Base-by-base conservation (phyloP, 2,329 filamentous ascomycete genomes). In the Trichoderma cornu-damae region DNA sequence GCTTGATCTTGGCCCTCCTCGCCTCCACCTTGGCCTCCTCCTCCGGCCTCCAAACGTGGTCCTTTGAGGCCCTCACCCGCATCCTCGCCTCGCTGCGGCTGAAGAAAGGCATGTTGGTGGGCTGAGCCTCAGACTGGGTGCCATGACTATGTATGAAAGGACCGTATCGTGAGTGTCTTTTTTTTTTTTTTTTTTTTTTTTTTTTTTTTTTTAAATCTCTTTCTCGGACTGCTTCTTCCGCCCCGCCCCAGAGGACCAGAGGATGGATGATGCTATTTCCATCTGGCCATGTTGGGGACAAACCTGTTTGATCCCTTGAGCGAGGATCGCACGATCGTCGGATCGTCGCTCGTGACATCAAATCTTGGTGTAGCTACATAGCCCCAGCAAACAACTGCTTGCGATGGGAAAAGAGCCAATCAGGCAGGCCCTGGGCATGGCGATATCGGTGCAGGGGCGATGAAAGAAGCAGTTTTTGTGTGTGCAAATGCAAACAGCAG, bases 11-110 rank as follows among this genome's bases (percentile, higher is more conserved):
- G 1, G 85, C 85, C 40, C 79, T 70, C 20, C 84, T 74, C 2
- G 85, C 81, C 66, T 87, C 83, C 70, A 86, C 84, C 63, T 77
- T 77, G 1, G 85, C 85, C 72, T 89, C 86, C 51, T 77, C 68
- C 74, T 88, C 86, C 3, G 89, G 71, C 12, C 76, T 71, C 72
- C 79, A 81, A 2, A 87, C 82, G 60, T 88, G 79, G 44, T 84
- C 84, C 30, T 81, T 75, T 0, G 86, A 86, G 62, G 86, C 82
- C 24, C 79, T 76, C 0, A 87, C 86, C 1, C 80, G 79, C 55
- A 75, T 65, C 53, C 81, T 75, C 0, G 85, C 84, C 7, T 80
- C 76, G 8, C 64, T 66, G 34, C 64, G 67, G 49, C 66, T 65
- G 48, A 72, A 72, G 48, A 71, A 61, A 58, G 68, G 68, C 69